Percentiles rank a stretch among this genome's conserved stretches.
These are phyloP conservation scores for Tothia fuscella DNA, from an alignment of 2,329 filamentous ascomycete species.

Conservation along the genomic window DNA sequence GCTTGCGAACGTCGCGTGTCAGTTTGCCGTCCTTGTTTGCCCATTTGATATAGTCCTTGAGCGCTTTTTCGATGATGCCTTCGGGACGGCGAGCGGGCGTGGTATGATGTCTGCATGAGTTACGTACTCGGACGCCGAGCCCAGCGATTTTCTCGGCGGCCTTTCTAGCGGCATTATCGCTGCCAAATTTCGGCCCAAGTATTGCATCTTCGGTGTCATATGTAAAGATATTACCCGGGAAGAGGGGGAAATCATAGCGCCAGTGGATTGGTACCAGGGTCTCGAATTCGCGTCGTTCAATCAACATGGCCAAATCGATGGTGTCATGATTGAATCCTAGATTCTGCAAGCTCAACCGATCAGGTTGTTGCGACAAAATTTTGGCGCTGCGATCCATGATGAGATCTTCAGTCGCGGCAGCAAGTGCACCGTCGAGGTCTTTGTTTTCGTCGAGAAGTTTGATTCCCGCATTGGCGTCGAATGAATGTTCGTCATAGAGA, in stretches of 20 bases:
- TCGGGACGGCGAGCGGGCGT: constrained; percentile 25
- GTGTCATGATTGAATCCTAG: constrained; percentile 42
- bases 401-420: background rate
- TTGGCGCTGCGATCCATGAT: background rate
- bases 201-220: constrained; percentile 29
- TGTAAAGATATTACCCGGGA: constrained; percentile 43
- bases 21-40: constrained; percentile 38
- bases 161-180: constrained; percentile 31
- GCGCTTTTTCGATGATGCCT: constrained; percentile 28
- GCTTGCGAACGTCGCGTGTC: constrained; percentile 19
- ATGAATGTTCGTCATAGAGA: no score
- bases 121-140: constrained; percentile 37
- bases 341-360: no score
- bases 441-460: background rate
- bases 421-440: background rate
- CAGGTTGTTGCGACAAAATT: no score
- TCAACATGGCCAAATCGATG: constrained; percentile 39
- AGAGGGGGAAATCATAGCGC: constrained; percentile 40
- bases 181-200: constrained; percentile 24
- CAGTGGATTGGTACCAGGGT: constrained; percentile 41
- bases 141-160: constrained; percentile 39
- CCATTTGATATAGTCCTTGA: constrained; percentile 42
- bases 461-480: background rate
- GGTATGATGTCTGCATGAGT: constrained; percentile 17
- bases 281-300: constrained; percentile 44